phyloP scores from a whole-genome alignment of 2,329 filamentous ascomycete species.

The Pestalotiopsis sp. region DNA sequence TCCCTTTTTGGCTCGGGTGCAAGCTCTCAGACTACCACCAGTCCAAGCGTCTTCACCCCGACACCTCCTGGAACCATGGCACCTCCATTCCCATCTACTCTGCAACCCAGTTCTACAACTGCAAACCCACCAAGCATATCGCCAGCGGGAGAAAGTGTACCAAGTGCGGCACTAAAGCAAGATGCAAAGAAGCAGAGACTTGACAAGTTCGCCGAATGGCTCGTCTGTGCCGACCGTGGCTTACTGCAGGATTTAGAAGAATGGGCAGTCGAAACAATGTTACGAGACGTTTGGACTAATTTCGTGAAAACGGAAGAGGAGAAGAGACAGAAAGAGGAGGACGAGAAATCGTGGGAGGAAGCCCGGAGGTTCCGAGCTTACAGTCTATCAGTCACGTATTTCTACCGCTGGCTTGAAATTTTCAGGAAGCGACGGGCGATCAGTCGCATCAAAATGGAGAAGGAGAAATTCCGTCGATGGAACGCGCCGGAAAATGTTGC shows the following conservation, averaged over 20 bases:
- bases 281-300: conserved; percentile 42
- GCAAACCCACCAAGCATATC: neutral
- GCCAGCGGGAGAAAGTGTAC: neutral
- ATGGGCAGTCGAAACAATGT: conserved; percentile 45
- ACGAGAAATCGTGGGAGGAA: conserved; percentile 46
- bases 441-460: conserved; percentile 52
- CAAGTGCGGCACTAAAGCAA: conserved; percentile 12
- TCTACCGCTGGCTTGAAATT: conserved; percentile 56
- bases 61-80: neutral
- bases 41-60: neutral
- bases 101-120: neutral
- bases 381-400: conserved; percentile 55
- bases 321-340: conserved; percentile 47
- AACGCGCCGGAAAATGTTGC: conserved; percentile 31
- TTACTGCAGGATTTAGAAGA: conserved; percentile 53
- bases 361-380: conserved; percentile 50
- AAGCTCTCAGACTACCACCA: neutral
- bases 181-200: conserved; percentile 40
- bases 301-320: conserved; percentile 43
- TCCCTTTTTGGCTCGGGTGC: neutral
- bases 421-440: conserved; percentile 50
- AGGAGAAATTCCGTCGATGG: conserved; percentile 51
- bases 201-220: conserved; percentile 55
- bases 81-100: neutral
- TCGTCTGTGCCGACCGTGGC: conserved; percentile 54